These are phyloP conservation scores for Thozetella sp. DNA, from an alignment of 495 filamentous ascomycete genomes.

Conservation along the genomic window DNA sequence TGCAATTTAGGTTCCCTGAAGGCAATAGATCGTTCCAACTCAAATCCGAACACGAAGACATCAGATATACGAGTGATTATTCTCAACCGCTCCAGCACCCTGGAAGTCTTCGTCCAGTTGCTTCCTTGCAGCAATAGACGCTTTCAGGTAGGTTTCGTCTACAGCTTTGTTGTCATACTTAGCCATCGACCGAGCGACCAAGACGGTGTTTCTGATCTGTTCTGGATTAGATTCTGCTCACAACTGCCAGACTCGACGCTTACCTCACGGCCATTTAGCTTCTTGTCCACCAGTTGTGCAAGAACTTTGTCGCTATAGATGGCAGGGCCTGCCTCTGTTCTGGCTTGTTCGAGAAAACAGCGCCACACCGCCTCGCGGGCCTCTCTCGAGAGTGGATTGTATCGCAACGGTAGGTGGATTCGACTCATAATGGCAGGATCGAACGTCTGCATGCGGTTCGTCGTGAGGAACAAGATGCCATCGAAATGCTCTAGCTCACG, in stretches of 20 bases:
- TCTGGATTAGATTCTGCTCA: conserved; percentile 8
- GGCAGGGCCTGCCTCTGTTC: conserved; percentile 4
- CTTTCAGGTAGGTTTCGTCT: conserved; percentile 3
- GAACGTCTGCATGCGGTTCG: conserved; percentile 76
- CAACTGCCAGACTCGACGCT: conserved; percentile 4
- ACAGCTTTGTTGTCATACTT: conserved; percentile 5
- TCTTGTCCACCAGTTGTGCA: conserved; percentile 1
- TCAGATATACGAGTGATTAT: conserved; percentile 4
- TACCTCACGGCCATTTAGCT: conserved; percentile 14
- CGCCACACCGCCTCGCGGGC: conserved; percentile 8
- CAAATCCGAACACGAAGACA: background rate
- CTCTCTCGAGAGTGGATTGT: conserved; percentile 32
- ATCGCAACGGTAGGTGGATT: conserved; percentile 56
- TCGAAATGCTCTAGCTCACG: conserved; percentile 68
- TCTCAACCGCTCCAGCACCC: conserved; percentile 4
- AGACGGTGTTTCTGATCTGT: conserved; percentile 13
- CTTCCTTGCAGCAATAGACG: conserved; percentile 2
- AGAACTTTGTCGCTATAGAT: background rate
- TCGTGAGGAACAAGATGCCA: conserved; percentile 78
- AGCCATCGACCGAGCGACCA: conserved; percentile 11
- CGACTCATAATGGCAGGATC: conserved; percentile 35
- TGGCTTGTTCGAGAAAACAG: conserved; percentile 8
- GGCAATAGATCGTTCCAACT: background rate
- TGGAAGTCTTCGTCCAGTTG: conserved; percentile 4
- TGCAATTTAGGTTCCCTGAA: background rate